Conservation (phyloP, 2,329 filamentous ascomycete genomes). For the Bipolaris zeicola region DNA sequence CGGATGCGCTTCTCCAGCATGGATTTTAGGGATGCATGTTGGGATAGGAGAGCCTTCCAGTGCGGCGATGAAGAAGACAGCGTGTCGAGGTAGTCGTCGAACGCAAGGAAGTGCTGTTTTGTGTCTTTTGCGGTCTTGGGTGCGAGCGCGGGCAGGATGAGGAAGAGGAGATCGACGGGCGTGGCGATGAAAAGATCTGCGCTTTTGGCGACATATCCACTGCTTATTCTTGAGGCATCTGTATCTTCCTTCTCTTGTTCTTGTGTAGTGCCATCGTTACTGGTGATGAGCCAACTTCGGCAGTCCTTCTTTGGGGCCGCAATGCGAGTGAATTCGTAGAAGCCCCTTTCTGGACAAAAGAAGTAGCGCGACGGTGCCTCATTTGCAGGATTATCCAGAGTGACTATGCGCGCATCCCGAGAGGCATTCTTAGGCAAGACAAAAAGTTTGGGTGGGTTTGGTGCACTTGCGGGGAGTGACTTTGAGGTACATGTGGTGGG, state of each 20-base stretch:
- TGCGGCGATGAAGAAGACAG: slow-evolving; percentile 63
- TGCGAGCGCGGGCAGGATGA: slow-evolving; percentile 74
- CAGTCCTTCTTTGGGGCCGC: slow-evolving; percentile 56
- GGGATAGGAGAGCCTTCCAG: slow-evolving; percentile 60
- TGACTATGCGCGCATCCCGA: slow-evolving; percentile 60
- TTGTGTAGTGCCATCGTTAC: slow-evolving; percentile 7
- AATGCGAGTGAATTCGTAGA: slow-evolving; percentile 67
- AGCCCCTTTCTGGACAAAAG: slow-evolving; percentile 63
- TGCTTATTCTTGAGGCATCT: slow-evolving; percentile 22
- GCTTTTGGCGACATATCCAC: slow-evolving; percentile 65
- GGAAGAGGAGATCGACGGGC: slow-evolving; percentile 80
- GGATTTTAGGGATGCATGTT: slow-evolving; percentile 46
- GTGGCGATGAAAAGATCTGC: slow-evolving; percentile 85
- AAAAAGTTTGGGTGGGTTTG: slow-evolving; percentile 59
- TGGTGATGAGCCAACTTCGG: slow-evolving; percentile 61
- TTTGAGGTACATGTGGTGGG: slow-evolving; percentile 25
- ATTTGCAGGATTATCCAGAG: slow-evolving; percentile 61
- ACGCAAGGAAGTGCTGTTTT: slow-evolving; percentile 69
- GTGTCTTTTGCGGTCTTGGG: slow-evolving; percentile 54
- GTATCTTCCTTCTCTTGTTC: slow-evolving; percentile 1
- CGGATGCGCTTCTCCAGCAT: slow-evolving; percentile 70
- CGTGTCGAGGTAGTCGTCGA: slow-evolving; percentile 74
- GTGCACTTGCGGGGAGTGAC: slow-evolving; percentile 44
- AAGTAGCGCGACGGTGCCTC: slow-evolving; percentile 58
- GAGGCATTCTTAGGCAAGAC: slow-evolving; percentile 62